Conservation (phyloP, 331 rosid genomes). For the Telfairia occidentalis region DNA sequence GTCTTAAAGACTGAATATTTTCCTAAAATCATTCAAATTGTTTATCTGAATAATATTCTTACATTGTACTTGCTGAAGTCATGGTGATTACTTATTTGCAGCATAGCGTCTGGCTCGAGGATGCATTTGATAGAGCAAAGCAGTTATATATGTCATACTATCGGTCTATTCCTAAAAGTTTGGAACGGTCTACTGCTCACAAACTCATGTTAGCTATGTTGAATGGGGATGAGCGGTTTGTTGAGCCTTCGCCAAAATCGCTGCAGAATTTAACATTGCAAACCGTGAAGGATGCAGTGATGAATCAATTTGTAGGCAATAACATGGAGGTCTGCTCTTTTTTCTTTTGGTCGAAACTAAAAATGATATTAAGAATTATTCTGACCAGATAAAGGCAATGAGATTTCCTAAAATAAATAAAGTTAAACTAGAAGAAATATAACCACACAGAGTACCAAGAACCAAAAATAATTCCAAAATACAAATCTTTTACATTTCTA, state of each 20-base stretch:
- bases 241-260: constrained; percentile 87
- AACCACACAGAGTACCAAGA: neutral
- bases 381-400: neutral
- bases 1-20: neutral
- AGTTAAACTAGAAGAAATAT: neutral
- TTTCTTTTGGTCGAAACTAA: neutral
- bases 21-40: neutral
- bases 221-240: constrained; percentile 91
- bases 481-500: neutral
- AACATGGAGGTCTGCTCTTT: constrained; percentile 84
- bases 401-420: neutral
- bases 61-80: neutral
- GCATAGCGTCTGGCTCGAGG: constrained; percentile 99
- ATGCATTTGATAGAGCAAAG: constrained; percentile 93
- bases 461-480: neutral
- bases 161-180: constrained; percentile 95
- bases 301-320: constrained; percentile 80
- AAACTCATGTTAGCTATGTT: constrained; percentile 97
- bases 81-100: constrained; percentile 42
- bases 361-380: neutral
- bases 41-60: neutral
- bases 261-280: constrained; percentile 76
- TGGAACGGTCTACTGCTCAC: constrained; percentile 99
- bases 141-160: constrained; percentile 88
- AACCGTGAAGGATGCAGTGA: constrained; percentile 84